Percentiles rank a stretch among this genome's conserved stretches.
These are phyloP conservation scores for Delphinella strobiligena DNA, from an alignment of 2,329 filamentous ascomycete genomes.

Conservation along the genomic window DNA sequence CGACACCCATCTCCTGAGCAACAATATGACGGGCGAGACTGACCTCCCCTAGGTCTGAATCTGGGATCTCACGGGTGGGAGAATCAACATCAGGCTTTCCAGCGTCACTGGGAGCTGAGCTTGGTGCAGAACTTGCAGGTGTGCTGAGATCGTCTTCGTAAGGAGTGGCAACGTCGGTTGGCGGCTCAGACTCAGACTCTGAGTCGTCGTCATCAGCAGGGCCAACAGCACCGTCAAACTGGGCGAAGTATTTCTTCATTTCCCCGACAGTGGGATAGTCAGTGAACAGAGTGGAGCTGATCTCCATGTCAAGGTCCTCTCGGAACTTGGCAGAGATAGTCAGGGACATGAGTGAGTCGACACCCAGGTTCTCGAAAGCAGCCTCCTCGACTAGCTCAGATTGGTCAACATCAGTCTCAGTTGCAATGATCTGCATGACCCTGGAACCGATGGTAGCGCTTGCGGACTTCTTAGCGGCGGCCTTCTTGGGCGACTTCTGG, in stretches of 20 bases:
- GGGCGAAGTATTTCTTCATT: constrained; percentile 45
- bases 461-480: constrained; percentile 38
- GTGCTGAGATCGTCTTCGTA: constrained; percentile 31
- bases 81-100: constrained; percentile 28
- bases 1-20: constrained; percentile 52
- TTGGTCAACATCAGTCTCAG: constrained; percentile 49
- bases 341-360: constrained; percentile 49
- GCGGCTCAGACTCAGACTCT: constrained; percentile 29
- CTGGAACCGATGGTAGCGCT: constrained; percentile 36
- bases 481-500: constrained; percentile 31
- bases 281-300: constrained; percentile 47
- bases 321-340: constrained; percentile 51
- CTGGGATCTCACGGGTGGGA: constrained; percentile 19
- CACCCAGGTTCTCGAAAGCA: constrained; percentile 49
- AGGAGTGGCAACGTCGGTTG: constrained; percentile 30
- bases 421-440: constrained; percentile 55
- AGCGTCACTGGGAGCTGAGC: constrained; percentile 26
- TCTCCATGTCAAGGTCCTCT: constrained; percentile 48
- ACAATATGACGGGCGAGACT: constrained; percentile 37
- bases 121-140: constrained; percentile 37
- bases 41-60: constrained; percentile 25
- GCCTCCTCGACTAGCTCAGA: constrained; percentile 48
- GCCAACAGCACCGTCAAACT: constrained; percentile 33
- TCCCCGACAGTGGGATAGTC: constrained; percentile 48
- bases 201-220: constrained; percentile 23